These are phyloP conservation scores for Bryoerythrophyllum caledonicum DNA, from an alignment of 225 moss, liverwort and hornwort genomes.

Conservation along the genomic window DNA sequence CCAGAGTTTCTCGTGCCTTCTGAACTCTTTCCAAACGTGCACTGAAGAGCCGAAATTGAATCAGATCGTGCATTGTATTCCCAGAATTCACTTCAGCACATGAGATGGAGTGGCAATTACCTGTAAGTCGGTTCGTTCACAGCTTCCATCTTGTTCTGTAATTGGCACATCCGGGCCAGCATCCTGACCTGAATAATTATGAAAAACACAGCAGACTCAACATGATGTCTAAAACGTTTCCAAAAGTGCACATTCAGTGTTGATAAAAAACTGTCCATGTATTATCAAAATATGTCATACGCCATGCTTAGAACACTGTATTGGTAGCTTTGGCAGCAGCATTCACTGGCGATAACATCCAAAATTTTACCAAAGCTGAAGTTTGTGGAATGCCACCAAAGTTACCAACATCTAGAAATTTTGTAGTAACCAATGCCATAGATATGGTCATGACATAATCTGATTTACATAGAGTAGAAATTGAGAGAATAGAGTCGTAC, in stretches of 20 bases:
- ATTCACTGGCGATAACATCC: too few species aligned
- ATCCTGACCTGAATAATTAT: constrained; percentile 69
- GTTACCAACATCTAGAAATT: too few species aligned
- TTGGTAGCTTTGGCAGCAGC: too few species aligned
- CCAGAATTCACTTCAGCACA: constrained; percentile 1
- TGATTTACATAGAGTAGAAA: background rate
- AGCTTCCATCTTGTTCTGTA: constrained; percentile 99
- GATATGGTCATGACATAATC: background rate
- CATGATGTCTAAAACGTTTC: constrained; percentile 3
- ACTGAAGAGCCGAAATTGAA: constrained; percentile 42
- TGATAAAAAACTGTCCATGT: background rate
- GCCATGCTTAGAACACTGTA: background rate
- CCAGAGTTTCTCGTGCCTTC: constrained; percentile 80
- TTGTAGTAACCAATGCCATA: background rate
- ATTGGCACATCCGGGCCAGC: constrained; percentile 99
- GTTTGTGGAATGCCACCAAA: too few species aligned
- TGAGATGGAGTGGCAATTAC: constrained; percentile 30
- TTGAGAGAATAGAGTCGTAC: constrained; percentile 36
- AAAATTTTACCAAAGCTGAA: too few species aligned
- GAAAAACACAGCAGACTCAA: constrained; percentile 4
- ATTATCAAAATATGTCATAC: constrained; percentile 5
- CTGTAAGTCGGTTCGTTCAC: constrained; percentile 84
- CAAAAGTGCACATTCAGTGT: constrained; percentile 5
- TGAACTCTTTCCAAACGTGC: constrained; percentile 90
- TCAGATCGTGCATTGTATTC: background rate